Percentiles rank a stretch among this genome's conserved stretches.
Evolutionary conservation across 2,329 filamentous ascomycete species (phyloP).

Genomic region (Microsporum canis): DNA sequence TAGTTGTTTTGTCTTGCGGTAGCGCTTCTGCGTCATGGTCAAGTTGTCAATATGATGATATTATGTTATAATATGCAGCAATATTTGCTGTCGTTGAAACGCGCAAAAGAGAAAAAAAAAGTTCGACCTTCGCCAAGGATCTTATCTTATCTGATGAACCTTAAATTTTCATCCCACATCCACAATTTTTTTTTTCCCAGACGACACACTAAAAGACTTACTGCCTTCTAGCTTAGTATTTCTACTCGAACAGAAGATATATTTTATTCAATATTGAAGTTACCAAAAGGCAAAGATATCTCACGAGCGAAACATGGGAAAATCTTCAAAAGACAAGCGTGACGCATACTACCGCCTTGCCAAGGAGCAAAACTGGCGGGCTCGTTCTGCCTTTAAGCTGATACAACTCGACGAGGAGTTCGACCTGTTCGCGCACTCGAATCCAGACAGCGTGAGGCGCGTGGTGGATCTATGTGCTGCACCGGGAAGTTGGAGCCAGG

Average conservation of each 20-base stretch:
- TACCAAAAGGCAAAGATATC: not conserved
- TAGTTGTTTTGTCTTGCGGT: conserved; percentile 23
- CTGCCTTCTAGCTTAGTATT: too few relatives aligned
- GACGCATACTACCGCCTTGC: conserved; percentile 96
- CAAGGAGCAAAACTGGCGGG: conserved; percentile 98
- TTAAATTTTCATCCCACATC: not conserved
- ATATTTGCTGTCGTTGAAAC: not conserved
- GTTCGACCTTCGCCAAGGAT: not conserved
- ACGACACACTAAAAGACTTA: too few relatives aligned
- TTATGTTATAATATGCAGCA: not conserved
- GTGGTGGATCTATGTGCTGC: conserved; percentile 95
- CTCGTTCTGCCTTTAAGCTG: conserved; percentile 90
- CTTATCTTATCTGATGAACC: conserved; percentile 1
- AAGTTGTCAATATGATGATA: not conserved
- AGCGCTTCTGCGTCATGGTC: conserved; percentile 29
- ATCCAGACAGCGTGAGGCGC: conserved; percentile 61
- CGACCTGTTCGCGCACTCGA: conserved; percentile 62
- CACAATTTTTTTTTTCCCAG: not conserved
- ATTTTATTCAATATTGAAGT: too few relatives aligned
- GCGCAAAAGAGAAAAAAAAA: not conserved
- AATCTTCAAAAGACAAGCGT: conserved; percentile 96
- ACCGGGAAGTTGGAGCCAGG: conserved; percentile 94
- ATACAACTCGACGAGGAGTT: conserved; percentile 95
- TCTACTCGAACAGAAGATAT: too few relatives aligned
- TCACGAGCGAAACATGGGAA: conserved; percentile 58